Conservation (phyloP, 164 flowering plant genomes). For the Vitis riparia region DNA sequence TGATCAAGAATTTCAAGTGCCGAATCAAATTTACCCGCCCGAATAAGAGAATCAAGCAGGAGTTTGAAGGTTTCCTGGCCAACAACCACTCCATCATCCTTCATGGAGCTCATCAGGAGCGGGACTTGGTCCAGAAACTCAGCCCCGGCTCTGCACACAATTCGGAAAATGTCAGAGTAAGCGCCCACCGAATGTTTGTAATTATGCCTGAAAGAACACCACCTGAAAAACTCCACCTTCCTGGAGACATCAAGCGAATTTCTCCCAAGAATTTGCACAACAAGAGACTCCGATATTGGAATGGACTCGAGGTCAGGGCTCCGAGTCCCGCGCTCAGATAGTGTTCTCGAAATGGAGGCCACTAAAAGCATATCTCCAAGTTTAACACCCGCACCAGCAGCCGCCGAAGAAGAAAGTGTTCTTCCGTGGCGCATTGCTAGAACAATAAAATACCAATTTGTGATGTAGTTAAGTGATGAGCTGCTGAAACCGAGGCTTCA, state of each 20-base stretch:
- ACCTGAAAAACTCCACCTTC: constrained; percentile 74
- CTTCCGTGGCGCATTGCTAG: constrained; percentile 9
- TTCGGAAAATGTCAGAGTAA: constrained; percentile 51
- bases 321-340: constrained; percentile 51
- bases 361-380: constrained; percentile 53
- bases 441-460: too few relatives aligned
- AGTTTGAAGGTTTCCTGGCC: constrained; percentile 57
- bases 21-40: constrained; percentile 54
- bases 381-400: background rate
- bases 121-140: constrained; percentile 48
- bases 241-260: constrained; percentile 41
- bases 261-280: constrained; percentile 60
- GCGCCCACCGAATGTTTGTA: constrained; percentile 64
- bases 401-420: background rate
- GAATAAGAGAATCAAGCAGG: constrained; percentile 61
- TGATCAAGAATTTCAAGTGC: constrained; percentile 68
- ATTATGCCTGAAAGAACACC: constrained; percentile 59
- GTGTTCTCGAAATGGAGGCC: constrained; percentile 65
- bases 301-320: constrained; percentile 42
- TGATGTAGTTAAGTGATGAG: too few relatives aligned
- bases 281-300: constrained; percentile 57
- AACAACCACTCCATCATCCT: constrained; percentile 53
- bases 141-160: constrained; percentile 46
- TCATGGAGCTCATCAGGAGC: constrained; percentile 53
- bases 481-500: too few relatives aligned